Evolutionary conservation across 176 grass and related monocot genomes (phyloP).

Genomic region (Cymbopogon citratus): DNA sequence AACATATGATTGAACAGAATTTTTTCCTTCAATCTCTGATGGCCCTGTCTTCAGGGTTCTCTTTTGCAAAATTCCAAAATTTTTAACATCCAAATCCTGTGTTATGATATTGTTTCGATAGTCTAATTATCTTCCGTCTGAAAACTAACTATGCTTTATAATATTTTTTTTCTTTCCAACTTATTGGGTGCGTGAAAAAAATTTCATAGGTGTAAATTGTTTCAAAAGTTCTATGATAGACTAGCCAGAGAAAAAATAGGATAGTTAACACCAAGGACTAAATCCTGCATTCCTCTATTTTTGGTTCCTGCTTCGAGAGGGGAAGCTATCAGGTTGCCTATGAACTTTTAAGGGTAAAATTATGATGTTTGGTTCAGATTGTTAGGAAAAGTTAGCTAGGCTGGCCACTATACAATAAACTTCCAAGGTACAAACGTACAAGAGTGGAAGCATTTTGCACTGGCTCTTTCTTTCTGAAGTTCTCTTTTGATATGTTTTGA

Average conservation of each 20-base stretch:
- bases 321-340: background rate
- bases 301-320: too few species aligned
- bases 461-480: background rate
- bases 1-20: background rate
- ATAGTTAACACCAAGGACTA: background rate
- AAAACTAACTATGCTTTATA: background rate
- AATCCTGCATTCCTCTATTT: too few species aligned
- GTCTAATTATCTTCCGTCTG: background rate
- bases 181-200: background rate
- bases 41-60: too few species aligned
- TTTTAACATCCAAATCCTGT: background rate
- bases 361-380: background rate
- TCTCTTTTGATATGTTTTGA: background rate
- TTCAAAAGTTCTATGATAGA: background rate
- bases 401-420: background rate
- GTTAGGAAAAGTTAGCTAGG: background rate
- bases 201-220: background rate
- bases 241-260: background rate
- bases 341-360: background rate
- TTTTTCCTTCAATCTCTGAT: background rate
- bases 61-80: background rate
- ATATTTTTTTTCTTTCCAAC: background rate
- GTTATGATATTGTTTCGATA: background rate
- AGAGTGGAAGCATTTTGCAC: background rate
- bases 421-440: background rate